Evolutionary conservation across 148 eudicot genomes (phyloP).

Genomic region (Rhododendron henanense): DNA sequence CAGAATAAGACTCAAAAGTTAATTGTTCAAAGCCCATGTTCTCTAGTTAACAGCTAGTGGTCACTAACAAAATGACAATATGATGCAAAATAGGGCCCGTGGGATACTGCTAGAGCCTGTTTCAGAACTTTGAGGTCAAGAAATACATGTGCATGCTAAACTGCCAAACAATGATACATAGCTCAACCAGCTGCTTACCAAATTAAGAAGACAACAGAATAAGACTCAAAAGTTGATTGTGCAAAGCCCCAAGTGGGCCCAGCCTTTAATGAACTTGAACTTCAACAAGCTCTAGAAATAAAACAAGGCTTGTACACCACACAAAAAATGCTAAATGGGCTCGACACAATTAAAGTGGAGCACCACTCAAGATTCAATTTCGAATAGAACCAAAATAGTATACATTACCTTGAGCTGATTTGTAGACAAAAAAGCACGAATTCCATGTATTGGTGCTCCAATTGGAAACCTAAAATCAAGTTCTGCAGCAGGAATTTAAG

Average conservation of each 20-base stretch:
- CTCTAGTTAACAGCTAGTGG: neutral
- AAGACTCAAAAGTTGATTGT: neutral
- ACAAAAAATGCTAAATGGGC: neutral
- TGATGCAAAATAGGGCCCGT: neutral
- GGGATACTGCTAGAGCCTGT: neutral
- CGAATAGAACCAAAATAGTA: neutral
- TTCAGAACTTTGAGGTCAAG: neutral
- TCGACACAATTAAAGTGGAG: neutral
- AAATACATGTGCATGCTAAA: neutral
- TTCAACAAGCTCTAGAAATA: neutral
- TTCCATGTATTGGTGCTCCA: constrained; percentile 99
- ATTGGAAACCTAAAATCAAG: constrained; percentile 94
- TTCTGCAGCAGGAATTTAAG: constrained; percentile 42
- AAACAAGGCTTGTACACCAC: neutral
- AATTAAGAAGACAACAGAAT: neutral
- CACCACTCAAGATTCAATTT: neutral
- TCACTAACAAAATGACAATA: neutral
- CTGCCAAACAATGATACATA: neutral
- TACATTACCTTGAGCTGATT: constrained; percentile 83
- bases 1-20: neutral
- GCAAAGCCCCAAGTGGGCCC: neutral
- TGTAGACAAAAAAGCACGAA: constrained; percentile 81
- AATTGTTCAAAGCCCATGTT: neutral
- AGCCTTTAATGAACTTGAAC: neutral
- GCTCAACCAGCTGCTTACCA: neutral